Base-by-base conservation (phyloP, 228 moss, liverwort and hornwort genomes). In the Sphagnum fallax region DNA sequence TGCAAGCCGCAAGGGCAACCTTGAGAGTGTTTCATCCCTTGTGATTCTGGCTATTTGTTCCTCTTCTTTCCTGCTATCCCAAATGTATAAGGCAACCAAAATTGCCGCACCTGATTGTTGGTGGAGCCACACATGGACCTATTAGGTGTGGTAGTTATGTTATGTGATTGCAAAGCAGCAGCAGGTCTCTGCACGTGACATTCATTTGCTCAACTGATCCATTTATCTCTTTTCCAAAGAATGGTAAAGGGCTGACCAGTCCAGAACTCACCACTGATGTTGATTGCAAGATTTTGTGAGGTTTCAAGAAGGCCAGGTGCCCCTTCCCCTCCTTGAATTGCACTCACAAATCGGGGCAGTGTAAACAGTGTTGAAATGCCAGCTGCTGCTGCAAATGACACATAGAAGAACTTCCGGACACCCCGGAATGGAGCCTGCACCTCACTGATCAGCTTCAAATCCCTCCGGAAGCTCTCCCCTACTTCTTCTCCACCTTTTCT, bases 381-480 rank as follows among this genome's bases (percentile, higher is more conserved):
- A 15, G 98, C 98, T 66, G 89, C 87, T 77, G 83, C 67, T 16
- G 83, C 72, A 51, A 98, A 92, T 18, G 92, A 92, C 73, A 91
- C 73, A 62, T 93, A 98, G 74, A 98, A 94, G 78, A 94, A 93
- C 75, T 83, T 94, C 73, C 98, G 89, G 53, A 98, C 86, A 53
- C 78, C 90, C 64, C 98, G 81, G 64, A 93, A 98, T 9, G 98
- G 98, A 82, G 89, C 94, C 72, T 98, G 98, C 49, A 98, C 94
- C 76, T 98, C 98, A 76, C 94, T 87, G 4, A 98, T 98, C 71
- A 98, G 71, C 71, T 94, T 94, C 73, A 98, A 67, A 66, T 98
- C 94, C 73, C 94, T 86, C 64, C 98, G 83, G 63, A 98, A 94
- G 77, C 90, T 92, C 59, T 83, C 79, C 6, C 94, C 94, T 52